Conservation (phyloP, 441 rosid genomes). For the Euphorbia schlechtendalii region DNA sequence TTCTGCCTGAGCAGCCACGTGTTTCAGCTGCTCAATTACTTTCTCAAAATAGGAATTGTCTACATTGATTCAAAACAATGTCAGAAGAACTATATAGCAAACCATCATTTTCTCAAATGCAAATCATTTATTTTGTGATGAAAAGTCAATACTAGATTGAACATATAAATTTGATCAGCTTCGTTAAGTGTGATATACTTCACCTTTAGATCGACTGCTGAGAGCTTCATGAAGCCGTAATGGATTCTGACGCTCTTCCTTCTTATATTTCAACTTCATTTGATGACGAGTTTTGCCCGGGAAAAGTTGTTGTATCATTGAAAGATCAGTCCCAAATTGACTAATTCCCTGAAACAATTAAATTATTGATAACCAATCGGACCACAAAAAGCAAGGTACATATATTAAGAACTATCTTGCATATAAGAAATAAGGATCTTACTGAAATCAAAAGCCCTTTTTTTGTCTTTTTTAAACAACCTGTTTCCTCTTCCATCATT, state of each 20-base stretch:
- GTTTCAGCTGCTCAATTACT: slow-evolving; percentile 54
- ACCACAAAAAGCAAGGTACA: background rate
- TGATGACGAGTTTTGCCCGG: slow-evolving; percentile 68
- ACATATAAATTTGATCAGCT: background rate
- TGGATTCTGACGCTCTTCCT: slow-evolving; percentile 69
- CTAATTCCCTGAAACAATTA: slow-evolving; percentile 47
- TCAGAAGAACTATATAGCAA: background rate
- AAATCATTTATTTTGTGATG: background rate
- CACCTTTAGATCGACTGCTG: slow-evolving; percentile 52
- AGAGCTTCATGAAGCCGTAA: slow-evolving; percentile 58
- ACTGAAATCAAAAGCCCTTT: background rate
- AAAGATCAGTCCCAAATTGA: slow-evolving; percentile 84
- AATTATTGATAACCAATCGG: background rate
- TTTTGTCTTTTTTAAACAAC: no score
- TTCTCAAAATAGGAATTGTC: slow-evolving; percentile 54
- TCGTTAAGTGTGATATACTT: slow-evolving; percentile 1
- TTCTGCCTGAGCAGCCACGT: slow-evolving; percentile 39
- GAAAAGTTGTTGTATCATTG: slow-evolving; percentile 72
- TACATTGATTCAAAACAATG: slow-evolving; percentile 21
- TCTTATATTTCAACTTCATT: slow-evolving; percentile 62
- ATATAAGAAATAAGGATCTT: background rate
- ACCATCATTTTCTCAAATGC: background rate
- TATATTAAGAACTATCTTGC: background rate
- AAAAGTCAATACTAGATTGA: no score
- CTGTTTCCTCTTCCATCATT: no score